These are phyloP conservation scores for Cryptosporidium parvum DNA, from an alignment of 169 alveolate genomes.

Conservation along the genomic window DNA sequence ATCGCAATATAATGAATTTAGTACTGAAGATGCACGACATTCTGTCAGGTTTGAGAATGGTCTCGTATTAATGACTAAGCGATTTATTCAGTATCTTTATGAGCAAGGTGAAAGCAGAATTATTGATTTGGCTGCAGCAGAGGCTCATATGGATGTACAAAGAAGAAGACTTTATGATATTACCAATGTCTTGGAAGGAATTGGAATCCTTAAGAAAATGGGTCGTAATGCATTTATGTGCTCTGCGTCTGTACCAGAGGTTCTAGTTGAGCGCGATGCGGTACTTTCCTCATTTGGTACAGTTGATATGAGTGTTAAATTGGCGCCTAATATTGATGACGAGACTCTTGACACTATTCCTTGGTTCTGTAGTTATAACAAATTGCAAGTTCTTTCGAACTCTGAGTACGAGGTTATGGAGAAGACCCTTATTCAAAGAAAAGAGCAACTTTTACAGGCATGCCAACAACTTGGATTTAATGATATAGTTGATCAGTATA, in stretches of 20 bases:
- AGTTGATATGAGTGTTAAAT: slow-evolving; percentile 70
- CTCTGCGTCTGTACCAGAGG: slow-evolving; percentile 75
- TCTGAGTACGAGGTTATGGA: slow-evolving; percentile 72
- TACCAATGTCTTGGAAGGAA: slow-evolving; percentile 90
- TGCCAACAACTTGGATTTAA: slow-evolving; percentile 70
- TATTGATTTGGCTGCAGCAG: slow-evolving; percentile 73
- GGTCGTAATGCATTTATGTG: slow-evolving; percentile 75
- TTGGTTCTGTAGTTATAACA: slow-evolving; percentile 70
- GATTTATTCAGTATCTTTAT: slow-evolving; percentile 69
- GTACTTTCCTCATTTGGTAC: slow-evolving; percentile 73
- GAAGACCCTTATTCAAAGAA: slow-evolving; percentile 70
- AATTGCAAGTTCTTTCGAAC: slow-evolving; percentile 60
- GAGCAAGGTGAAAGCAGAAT: slow-evolving; percentile 73
- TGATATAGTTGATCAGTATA: slow-evolving; percentile 71
- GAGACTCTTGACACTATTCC: slow-evolving; percentile 39
- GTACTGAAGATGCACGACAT: slow-evolving; percentile 74
- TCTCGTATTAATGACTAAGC: slow-evolving; percentile 62
- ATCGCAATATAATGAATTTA: slow-evolving; percentile 70
- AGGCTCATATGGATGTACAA: slow-evolving; percentile 81
- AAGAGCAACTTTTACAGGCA: slow-evolving; percentile 68
- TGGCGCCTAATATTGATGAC: slow-evolving; percentile 40
- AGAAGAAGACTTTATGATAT: slow-evolving; percentile 89
- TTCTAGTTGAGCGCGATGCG: slow-evolving; percentile 75
- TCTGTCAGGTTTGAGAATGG: slow-evolving; percentile 76
- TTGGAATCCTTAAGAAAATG: slow-evolving; percentile 79